Evolutionary conservation across 495 filamentous ascomycete genomes (phyloP).

Genomic region (Parachaetomium inaequale): DNA sequence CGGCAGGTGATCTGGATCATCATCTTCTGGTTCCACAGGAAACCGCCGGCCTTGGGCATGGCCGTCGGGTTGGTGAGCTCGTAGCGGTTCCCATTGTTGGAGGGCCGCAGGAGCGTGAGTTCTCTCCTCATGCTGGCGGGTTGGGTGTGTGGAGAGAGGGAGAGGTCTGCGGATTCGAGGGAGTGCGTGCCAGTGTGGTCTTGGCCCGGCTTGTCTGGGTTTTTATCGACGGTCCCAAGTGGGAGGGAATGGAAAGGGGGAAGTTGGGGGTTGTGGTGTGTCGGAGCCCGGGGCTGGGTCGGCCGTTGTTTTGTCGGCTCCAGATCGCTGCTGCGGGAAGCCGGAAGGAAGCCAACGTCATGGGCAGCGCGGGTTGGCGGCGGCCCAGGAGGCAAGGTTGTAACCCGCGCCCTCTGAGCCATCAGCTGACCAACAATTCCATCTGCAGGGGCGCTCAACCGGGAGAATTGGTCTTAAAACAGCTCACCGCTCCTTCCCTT

Average conservation of each 20-base stretch:
- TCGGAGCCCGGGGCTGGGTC: neutral
- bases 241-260: neutral
- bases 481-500: conserved; percentile 32
- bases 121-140: conserved; percentile 31
- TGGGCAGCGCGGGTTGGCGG: conserved; percentile 16
- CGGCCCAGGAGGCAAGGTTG: conserved; percentile 15
- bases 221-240: neutral
- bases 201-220: neutral
- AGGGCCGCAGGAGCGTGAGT: conserved; percentile 39
- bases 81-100: conserved; percentile 51
- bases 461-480: conserved; percentile 32
- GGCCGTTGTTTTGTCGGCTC: conserved; percentile 5
- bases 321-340: conserved; percentile 10
- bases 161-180: neutral
- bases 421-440: conserved; percentile 34
- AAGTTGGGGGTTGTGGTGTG: neutral
- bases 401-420: conserved; percentile 5
- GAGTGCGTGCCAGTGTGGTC: neutral
- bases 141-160: neutral
- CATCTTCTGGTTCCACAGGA: conserved; percentile 60
- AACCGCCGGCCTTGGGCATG: conserved; percentile 53
- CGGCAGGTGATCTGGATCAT: conserved; percentile 58
- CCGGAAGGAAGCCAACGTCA: conserved; percentile 19
- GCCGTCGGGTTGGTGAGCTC: conserved; percentile 53
- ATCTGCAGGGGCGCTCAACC: conserved; percentile 28